Evolutionary conservation across 2,329 filamentous ascomycete genomes (phyloP).

Genomic region (Lecanosticta acicola): DNA sequence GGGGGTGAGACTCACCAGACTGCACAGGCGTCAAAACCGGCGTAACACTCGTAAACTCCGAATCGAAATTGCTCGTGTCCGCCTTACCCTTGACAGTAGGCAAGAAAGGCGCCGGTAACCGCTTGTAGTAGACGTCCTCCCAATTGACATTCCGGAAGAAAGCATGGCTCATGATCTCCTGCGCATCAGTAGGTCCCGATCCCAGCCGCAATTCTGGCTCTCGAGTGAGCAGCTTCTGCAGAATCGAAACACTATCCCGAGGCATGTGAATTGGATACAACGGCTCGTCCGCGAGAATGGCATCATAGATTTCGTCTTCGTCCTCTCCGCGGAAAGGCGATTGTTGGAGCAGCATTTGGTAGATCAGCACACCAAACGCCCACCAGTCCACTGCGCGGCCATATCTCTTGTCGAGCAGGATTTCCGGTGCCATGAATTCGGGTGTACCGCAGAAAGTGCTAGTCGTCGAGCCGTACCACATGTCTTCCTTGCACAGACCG

Average conservation of each 20-base stretch:
- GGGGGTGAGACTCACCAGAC: constrained; percentile 63
- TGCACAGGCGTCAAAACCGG: constrained; percentile 95
- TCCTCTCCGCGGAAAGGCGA: constrained; percentile 98
- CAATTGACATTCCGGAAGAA: constrained; percentile 98
- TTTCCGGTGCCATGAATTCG: constrained; percentile 99
- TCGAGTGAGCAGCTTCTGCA: constrained; percentile 92
- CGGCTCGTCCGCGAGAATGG: constrained; percentile 93
- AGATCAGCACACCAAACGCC: constrained; percentile 98
- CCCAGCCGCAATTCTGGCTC: constrained; percentile 91
- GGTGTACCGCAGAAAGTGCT: constrained; percentile 99
- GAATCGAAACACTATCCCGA: constrained; percentile 90
- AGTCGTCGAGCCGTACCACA: constrained; percentile 97
- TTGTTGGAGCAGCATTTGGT: constrained; percentile 98
- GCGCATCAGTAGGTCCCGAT: constrained; percentile 90
- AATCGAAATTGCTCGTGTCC: constrained; percentile 99
- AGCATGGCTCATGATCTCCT: constrained; percentile 97
- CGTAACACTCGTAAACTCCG: constrained; percentile 96
- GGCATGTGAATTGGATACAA: constrained; percentile 99
- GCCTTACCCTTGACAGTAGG: constrained; percentile 86
- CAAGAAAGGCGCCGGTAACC: constrained; percentile 80
- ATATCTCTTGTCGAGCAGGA: constrained; percentile 96
- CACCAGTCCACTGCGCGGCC: constrained; percentile 97
- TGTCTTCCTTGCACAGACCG: constrained; percentile 98
- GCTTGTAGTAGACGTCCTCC: constrained; percentile 98
- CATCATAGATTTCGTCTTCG: constrained; percentile 98